These are phyloP conservation scores for Madurella fahalii DNA, from an alignment of 2,329 filamentous ascomycete species.

Conservation along the genomic window DNA sequence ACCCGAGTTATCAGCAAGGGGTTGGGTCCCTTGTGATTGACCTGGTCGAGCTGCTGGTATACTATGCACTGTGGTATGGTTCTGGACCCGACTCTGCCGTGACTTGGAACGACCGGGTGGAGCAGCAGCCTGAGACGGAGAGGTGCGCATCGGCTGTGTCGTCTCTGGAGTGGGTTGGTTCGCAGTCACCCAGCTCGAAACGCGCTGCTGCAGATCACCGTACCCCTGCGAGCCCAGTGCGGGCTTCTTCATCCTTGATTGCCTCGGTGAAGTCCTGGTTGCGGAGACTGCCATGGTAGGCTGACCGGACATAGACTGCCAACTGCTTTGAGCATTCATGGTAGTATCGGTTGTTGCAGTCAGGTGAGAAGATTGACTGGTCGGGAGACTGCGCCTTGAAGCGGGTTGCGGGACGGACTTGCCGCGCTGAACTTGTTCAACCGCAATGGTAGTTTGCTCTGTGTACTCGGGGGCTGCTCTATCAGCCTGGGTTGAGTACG, in stretches of 20 bases:
- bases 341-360: neutral
- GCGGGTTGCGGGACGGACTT: neutral
- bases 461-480: conserved; percentile 7
- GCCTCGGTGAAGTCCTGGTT: conserved; percentile 16
- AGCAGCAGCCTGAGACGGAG: conserved; percentile 30
- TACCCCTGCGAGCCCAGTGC: conserved; percentile 13
- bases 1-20: conserved; percentile 9
- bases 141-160: conserved; percentile 17
- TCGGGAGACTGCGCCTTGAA: conserved; percentile 18
- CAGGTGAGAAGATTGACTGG: conserved; percentile 9
- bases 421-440: conserved; percentile 6
- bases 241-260: conserved; percentile 16
- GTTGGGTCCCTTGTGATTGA: conserved; percentile 13
- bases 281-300: neutral
- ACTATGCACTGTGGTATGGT: conserved; percentile 28
- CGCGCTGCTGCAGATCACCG: conserved; percentile 19
- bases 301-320: conserved; percentile 15
- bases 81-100: conserved; percentile 33
- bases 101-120: conserved; percentile 33
- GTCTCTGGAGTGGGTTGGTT: conserved; percentile 24
- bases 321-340: conserved; percentile 5
- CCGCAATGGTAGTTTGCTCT: conserved; percentile 11
- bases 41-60: conserved; percentile 5
- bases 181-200: conserved; percentile 19
- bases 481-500: conserved; percentile 8